phyloP scores from a whole-genome alignment of 176 grass and related monocot species.

The Oryza coarctata region DNA sequence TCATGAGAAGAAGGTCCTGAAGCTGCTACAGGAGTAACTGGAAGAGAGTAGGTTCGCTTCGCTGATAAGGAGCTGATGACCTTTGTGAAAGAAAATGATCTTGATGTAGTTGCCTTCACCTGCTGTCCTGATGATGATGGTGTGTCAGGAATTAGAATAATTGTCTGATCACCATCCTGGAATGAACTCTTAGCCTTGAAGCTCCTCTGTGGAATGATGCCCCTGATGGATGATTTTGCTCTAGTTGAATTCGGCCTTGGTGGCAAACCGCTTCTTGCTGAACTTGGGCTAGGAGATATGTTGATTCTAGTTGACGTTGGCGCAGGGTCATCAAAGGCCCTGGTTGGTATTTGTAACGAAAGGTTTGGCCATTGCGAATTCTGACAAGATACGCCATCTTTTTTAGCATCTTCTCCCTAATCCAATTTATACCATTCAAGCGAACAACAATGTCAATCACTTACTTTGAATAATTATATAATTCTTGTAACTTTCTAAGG shows the following conservation, averaged over 20 bases:
- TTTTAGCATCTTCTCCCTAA: neutral
- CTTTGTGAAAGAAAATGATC: slow-evolving; percentile 65
- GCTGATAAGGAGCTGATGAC: slow-evolving; percentile 52
- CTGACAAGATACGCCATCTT: neutral
- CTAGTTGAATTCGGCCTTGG: slow-evolving; percentile 67
- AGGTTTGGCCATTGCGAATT: slow-evolving; percentile 33
- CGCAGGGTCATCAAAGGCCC: slow-evolving; percentile 49
- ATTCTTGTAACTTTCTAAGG: neutral
- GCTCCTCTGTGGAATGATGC: slow-evolving; percentile 56
- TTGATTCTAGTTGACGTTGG: slow-evolving; percentile 53
- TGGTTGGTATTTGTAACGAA: slow-evolving; percentile 70
- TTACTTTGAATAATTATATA: neutral
- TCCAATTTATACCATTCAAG: neutral
- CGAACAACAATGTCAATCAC: neutral
- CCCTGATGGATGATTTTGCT: slow-evolving; percentile 63
- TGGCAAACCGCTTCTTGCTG: slow-evolving; percentile 54
- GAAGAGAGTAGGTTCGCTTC: slow-evolving; percentile 70
- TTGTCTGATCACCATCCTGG: slow-evolving; percentile 51
- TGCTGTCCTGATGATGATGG: slow-evolving; percentile 46
- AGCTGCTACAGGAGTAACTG: slow-evolving; percentile 63
- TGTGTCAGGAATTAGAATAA: slow-evolving; percentile 56
- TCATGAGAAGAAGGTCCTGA: slow-evolving; percentile 26
- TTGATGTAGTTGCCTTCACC: slow-evolving; percentile 50
- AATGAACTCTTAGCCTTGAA: slow-evolving; percentile 50
- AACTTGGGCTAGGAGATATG: slow-evolving; percentile 55